phyloP scores from a whole-genome alignment of 169 alveolate genomes.

The Plasmodium vinckei region DNA sequence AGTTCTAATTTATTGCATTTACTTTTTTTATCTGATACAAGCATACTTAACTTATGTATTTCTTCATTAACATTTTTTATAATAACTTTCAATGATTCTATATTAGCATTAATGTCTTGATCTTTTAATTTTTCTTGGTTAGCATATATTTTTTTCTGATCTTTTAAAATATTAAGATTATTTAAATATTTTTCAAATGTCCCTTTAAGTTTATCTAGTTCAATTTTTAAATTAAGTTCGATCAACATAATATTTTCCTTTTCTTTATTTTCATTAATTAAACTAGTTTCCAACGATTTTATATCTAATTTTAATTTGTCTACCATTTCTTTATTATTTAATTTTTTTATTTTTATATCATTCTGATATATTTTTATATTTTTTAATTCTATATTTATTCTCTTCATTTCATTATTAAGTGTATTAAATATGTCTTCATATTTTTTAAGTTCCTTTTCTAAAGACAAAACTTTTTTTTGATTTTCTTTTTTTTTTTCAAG shows the following conservation, averaged over 20 bases:
- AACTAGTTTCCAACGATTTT: conserved; percentile 45
- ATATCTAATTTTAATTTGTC: conserved; percentile 58
- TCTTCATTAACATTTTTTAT: conserved; percentile 59
- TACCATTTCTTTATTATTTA: background rate
- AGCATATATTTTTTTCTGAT: conserved; percentile 12
- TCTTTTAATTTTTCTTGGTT: conserved; percentile 52
- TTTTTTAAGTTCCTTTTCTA: conserved; percentile 53
- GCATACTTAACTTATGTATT: conserved; percentile 62
- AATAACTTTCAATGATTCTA: conserved; percentile 48
- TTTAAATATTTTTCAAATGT: conserved; percentile 43
- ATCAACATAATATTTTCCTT: conserved; percentile 66
- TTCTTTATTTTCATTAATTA: conserved; percentile 49
- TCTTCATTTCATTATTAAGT: conserved; percentile 51
- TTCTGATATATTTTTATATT: conserved; percentile 45
- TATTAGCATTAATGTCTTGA: conserved; percentile 56
- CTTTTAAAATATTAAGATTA: conserved; percentile 44
- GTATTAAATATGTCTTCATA: conserved; percentile 57
- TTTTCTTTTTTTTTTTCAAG: conserved; percentile 72
- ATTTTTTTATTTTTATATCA: conserved; percentile 32
- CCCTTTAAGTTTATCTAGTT: conserved; percentile 43
- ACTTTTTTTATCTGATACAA: conserved; percentile 30
- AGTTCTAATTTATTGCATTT: conserved; percentile 54
- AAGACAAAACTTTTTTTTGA: conserved; percentile 42
- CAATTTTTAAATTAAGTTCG: conserved; percentile 65
- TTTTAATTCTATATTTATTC: conserved; percentile 56